Conservation (phyloP, 345 rosid species). For the Brassica juncea region DNA sequence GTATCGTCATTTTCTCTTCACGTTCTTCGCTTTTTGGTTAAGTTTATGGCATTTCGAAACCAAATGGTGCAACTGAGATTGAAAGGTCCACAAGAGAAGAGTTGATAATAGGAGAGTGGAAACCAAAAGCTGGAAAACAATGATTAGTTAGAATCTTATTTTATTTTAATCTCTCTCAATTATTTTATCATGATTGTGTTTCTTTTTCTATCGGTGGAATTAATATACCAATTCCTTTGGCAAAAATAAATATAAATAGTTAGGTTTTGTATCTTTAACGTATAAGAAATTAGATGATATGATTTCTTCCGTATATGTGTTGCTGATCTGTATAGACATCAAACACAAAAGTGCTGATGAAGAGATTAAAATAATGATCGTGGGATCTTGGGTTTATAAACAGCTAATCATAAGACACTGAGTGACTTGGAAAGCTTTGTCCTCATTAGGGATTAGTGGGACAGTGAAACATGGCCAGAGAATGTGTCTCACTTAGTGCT, state of each 20-base stretch:
- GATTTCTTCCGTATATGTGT: not conserved
- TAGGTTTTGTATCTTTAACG: not conserved
- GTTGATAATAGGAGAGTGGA: constrained; percentile 31
- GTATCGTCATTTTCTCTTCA: constrained; percentile 37
- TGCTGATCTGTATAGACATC: constrained; percentile 27
- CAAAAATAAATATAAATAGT: not conserved
- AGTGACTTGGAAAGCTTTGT: constrained; percentile 71
- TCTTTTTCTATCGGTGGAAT: constrained; percentile 30
- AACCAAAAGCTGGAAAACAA: constrained; percentile 37
- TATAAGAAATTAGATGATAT: constrained; percentile 1
- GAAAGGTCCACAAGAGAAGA: constrained; percentile 27
- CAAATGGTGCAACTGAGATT: constrained; percentile 40
- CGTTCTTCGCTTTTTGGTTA: constrained; percentile 32
- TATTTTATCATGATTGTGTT: constrained; percentile 33
- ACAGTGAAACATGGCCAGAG: constrained; percentile 80
- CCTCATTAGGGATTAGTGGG: constrained; percentile 56
- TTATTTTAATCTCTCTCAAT: constrained; percentile 33
- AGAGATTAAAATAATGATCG: constrained; percentile 38
- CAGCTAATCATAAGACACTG: constrained; percentile 50
- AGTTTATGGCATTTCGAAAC: constrained; percentile 47
- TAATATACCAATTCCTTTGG: not conserved
- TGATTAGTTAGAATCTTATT: constrained; percentile 27
- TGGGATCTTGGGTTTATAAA: constrained; percentile 72
- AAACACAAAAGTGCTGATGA: constrained; percentile 14
- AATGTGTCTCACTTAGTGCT: constrained; percentile 53